Evolutionary conservation across 441 rosid species (phyloP), one percentile per base, ranked within the genome.

Genomic region (Mallotus repandus): DNA sequence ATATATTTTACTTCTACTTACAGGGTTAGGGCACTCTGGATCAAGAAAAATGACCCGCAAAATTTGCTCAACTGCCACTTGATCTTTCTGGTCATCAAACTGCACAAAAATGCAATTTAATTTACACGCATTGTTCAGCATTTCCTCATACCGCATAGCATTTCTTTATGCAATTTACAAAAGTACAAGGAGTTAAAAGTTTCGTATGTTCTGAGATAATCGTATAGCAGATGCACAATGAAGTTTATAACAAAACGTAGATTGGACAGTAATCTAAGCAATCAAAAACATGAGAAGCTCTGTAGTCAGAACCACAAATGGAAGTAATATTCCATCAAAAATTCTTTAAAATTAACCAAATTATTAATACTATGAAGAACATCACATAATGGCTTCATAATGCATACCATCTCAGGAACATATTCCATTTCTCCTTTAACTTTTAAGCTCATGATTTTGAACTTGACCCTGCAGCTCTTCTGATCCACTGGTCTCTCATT

Each of bases 361-460:
- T 43, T 43, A 43, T 43, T 43, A 9, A 43, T 5, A 43, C 9
- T 43, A 43, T 9, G 12, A 6, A 0, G 10, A 45, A 59, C 22
- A 65, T 29, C 32, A 29, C 41, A 78, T 16, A 55, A 62, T 15
- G 53, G 73, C 46, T 56, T 29, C 16, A 66, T 45, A 66, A n/a
- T 64, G 48, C 55, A 49, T 86, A 90, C 96, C 96, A 90, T 75
- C 72, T 90, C 96, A 25, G 96, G 90, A 59, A 89, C 85, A 81
- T 88, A 90, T 41, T 90, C 93, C 77, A 80, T 83, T 25, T 78
- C 84, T 74, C 78, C 86, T 77, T 86, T 86, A 35, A 87, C 87
- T 81, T 89, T 90, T 76, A 90, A 77, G 84, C 93, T 88, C 89
- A 89, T 79, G 75, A 90, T 89, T 83, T 89, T 90, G 89, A 90